Base-by-base conservation (phyloP, 2,329 filamentous ascomycete species). In the Tolypocladium guangdongense region DNA sequence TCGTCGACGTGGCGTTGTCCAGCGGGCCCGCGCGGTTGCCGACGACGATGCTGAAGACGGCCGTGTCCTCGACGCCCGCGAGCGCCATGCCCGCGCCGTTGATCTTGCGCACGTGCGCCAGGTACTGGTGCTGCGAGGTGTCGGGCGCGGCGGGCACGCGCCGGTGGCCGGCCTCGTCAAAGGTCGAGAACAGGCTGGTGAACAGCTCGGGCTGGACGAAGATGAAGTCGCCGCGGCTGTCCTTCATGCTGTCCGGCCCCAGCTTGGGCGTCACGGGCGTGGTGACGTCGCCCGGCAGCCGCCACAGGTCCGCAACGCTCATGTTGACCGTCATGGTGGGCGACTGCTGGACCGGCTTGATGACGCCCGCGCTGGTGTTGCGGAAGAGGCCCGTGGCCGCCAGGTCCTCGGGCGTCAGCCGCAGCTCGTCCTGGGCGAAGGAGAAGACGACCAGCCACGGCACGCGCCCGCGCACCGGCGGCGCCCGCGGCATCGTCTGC, bases 401-500 rank as follows among this genome's bases (percentile, higher is more conserved):
- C 0, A 65, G 50, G 8, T 64, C 58, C 3, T 52, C 55, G 0
- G 50, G n/a, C 0, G 53, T 54, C 0, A 72, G 48, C 0, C 56
- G 41, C 7, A 77, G 60, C 55, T 75, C 73, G 2, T 72, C 68
- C 5, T 56, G 51, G 2, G 55, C 36, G 4, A 63, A 63, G 0
- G 72, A 18, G 0, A 67, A 47, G 0, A 75, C 35, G 1, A 63
- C 68, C 2, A 77, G 58, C 74, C 74, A 77, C 0, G 74, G 73
- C 8, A 69, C 64, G 0, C 54, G 46, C 50, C 65, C 68, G 22
- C 58, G 49, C 45, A 50, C 27, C 18, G 36, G 49, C 35, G 47
- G 47, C 5, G 37, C 33, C 51, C 46, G 12, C 12, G 20, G 20
- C 38, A 10, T 4, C 51, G 16, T 46, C 30, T 30, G 30, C 30